A percentile compares a stretch with the other conserved stretches of the same genome.
Evolutionary conservation across 2,329 filamentous ascomycete species (phyloP).

Genomic region (Aspergillus piperis): DNA sequence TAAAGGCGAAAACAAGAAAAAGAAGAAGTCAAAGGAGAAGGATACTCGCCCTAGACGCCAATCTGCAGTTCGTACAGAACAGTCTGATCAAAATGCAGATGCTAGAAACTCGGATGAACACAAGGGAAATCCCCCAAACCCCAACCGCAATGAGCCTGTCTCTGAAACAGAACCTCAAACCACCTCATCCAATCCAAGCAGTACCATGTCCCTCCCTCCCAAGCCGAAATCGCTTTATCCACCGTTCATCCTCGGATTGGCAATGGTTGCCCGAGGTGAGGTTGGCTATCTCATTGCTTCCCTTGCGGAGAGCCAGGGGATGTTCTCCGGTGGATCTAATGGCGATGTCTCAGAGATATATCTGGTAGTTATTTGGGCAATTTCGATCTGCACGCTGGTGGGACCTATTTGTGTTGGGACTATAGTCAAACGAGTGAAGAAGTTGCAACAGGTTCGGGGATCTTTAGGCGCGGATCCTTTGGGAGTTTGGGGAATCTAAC

Average conservation of each 20-base stretch:
- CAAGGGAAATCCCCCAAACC: too few species aligned
- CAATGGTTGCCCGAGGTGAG: slow-evolving; percentile 77
- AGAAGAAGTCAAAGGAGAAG: too few species aligned
- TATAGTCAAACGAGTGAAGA: slow-evolving; percentile 50
- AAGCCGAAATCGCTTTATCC: slow-evolving; percentile 67
- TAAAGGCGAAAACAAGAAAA: too few species aligned
- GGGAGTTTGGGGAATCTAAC: slow-evolving; percentile 47
- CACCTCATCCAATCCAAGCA: neutral
- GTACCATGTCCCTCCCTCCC: slow-evolving; percentile 23
- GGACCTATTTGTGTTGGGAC: slow-evolving; percentile 56
- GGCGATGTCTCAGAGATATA: slow-evolving; percentile 49
- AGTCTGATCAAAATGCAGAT: too few species aligned
- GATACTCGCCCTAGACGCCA: too few species aligned
- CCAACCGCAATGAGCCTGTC: neutral
- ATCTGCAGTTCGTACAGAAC: too few species aligned
- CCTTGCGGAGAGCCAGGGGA: slow-evolving; percentile 59
- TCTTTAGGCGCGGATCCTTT: slow-evolving; percentile 39
- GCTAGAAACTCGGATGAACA: too few species aligned
- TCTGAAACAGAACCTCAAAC: too few species aligned
- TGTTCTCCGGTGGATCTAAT: slow-evolving; percentile 38
- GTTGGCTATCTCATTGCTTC: slow-evolving; percentile 76
- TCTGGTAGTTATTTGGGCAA: slow-evolving; percentile 58
- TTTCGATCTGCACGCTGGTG: slow-evolving; percentile 58
- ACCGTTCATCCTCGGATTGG: slow-evolving; percentile 63
- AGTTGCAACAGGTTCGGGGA: slow-evolving; percentile 35